Percentiles rank a stretch among this genome's conserved stretches.
Evolutionary conservation across 352 stramenopile species (phyloP).

Genomic region (Pythium grandisporangium): DNA sequence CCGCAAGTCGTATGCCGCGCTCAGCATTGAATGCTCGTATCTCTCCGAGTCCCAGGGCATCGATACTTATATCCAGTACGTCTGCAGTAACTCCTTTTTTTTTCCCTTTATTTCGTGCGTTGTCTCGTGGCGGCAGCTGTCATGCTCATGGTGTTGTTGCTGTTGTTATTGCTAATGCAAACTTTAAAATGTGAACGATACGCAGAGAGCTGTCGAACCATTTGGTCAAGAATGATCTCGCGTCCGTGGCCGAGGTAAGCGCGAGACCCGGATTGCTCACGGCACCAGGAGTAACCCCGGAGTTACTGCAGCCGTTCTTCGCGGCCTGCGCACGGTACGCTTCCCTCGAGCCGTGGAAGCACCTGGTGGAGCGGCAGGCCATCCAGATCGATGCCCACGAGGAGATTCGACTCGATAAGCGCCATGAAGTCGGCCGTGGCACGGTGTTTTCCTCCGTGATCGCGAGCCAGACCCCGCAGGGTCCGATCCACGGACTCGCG

Average conservation of each 20-base stretch:
- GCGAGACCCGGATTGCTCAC: constrained; percentile 55
- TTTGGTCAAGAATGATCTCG: constrained; percentile 74
- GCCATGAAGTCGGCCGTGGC: constrained; percentile 36
- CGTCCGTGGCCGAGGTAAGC: constrained; percentile 66
- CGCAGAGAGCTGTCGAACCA: constrained; percentile 75
- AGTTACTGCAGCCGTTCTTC: constrained; percentile 55
- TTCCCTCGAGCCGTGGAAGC: constrained; percentile 54
- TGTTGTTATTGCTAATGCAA: not conserved
- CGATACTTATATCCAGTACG: constrained; percentile 73
- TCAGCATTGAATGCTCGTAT: constrained; percentile 81
- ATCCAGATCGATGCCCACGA: constrained; percentile 72
- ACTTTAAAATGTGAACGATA: not conserved
- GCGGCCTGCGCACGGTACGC: constrained; percentile 55
- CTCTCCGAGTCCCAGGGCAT: constrained; percentile 82
- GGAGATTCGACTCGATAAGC: constrained; percentile 54
- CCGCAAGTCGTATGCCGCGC: constrained; percentile 58
- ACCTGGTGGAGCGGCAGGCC: constrained; percentile 60
- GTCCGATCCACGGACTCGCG: constrained; percentile 64
- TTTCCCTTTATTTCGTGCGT: no score
- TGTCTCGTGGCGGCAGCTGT: no score
- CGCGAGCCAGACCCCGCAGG: constrained; percentile 32
- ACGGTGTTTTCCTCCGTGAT: constrained; percentile 75
- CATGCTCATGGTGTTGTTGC: no score
- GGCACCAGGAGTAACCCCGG: constrained; percentile 37
- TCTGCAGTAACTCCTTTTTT: not conserved